phyloP scores from a whole-genome alignment of 495 filamentous ascomycete species.

The Neurospora sp. region DNA sequence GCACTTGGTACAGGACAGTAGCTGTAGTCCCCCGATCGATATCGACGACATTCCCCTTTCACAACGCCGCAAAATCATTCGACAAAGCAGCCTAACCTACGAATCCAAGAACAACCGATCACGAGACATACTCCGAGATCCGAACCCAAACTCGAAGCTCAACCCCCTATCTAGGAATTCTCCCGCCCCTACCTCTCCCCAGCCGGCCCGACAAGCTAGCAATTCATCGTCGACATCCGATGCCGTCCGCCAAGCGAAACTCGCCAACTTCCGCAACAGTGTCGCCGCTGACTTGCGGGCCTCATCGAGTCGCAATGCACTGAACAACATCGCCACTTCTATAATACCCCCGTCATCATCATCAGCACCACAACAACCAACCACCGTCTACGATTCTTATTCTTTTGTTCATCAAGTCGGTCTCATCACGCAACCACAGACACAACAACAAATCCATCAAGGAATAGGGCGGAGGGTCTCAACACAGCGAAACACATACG shows the following conservation, averaged over 20 bases:
- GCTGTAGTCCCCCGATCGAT: constrained; percentile 25
- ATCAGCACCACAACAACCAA: not conserved
- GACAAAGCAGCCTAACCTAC: constrained; percentile 27
- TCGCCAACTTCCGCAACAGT: constrained; percentile 69
- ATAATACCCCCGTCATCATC: not conserved
- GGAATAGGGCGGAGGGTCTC: not conserved
- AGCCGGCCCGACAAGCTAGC: constrained; percentile 37
- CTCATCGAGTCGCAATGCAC: not conserved
- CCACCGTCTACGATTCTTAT: not conserved
- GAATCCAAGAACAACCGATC: not conserved
- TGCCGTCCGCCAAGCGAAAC: constrained; percentile 44
- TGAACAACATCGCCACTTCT: not conserved
- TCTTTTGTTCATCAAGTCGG: not conserved
- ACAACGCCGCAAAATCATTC: constrained; percentile 48
- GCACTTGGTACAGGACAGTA: not conserved
- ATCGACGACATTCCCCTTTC: constrained; percentile 67
- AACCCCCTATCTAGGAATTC: constrained; percentile 16
- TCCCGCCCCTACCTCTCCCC: constrained; percentile 44
- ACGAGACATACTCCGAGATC: constrained; percentile 1
- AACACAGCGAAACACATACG: not conserved
- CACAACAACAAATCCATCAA: not conserved
- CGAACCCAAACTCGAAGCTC: constrained; percentile 5
- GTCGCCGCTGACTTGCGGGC: constrained; percentile 52
- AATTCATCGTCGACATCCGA: constrained; percentile 21
- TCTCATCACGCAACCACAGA: not conserved